Evolutionary conservation across 208 protist species (phyloP).

Genomic region (Acanthamoeba triangularis): DNA sequence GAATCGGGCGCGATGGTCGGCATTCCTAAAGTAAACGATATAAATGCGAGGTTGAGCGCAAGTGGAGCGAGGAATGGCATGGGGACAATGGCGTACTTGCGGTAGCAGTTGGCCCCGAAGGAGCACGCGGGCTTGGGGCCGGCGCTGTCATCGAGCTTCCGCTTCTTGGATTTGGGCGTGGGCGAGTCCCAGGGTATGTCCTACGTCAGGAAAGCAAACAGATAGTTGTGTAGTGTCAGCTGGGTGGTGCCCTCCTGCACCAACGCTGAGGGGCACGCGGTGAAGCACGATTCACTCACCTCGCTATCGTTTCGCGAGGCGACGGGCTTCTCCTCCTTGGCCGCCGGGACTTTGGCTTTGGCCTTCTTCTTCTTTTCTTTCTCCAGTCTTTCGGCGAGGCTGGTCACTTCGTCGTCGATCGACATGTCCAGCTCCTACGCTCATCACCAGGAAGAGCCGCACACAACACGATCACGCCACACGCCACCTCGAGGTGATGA

Average conservation of each 20-base stretch:
- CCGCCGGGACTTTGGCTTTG: neutral
- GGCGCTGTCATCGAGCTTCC: neutral
- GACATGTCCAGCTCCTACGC: slow-evolving; percentile 3
- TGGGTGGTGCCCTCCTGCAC: too few species aligned
- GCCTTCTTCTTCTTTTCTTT: neutral
- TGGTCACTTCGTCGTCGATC: slow-evolving; percentile 31
- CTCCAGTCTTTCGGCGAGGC: neutral
- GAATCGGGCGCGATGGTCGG: neutral
- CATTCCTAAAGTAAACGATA: too few species aligned
- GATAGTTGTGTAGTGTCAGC: too few species aligned
- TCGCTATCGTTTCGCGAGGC: neutral
- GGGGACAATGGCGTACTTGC: too few species aligned
- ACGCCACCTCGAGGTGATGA: neutral
- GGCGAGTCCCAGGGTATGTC: slow-evolving; percentile 57
- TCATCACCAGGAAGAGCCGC: too few species aligned
- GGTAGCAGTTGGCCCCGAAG: slow-evolving; percentile 12
- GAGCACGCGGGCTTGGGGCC: neutral
- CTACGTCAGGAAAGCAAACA: neutral
- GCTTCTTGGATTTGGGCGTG: slow-evolving; percentile 37
- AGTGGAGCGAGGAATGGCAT: too few species aligned
- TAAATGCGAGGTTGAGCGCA: too few species aligned
- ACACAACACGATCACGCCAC: too few species aligned
- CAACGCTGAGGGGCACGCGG: too few species aligned
- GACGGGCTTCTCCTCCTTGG: neutral
- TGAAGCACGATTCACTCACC: neutral